Evolutionary conservation across 2,329 filamentous ascomycete genomes (phyloP).

Genomic region (Orbilia javanica): DNA sequence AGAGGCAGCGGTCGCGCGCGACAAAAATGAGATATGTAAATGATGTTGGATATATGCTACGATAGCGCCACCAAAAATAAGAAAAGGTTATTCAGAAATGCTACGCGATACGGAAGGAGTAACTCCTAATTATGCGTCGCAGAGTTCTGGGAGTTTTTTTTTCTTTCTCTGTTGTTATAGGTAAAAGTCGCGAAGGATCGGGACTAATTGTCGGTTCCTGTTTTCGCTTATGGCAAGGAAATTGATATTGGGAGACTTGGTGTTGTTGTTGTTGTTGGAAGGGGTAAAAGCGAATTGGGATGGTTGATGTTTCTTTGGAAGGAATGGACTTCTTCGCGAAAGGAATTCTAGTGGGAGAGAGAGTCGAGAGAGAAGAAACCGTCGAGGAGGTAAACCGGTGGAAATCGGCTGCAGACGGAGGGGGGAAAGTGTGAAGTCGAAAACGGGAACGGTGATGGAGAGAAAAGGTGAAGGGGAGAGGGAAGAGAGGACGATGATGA

Average conservation of each 20-base stretch:
- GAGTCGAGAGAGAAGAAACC: conserved; percentile 18
- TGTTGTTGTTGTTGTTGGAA: conserved; percentile 20
- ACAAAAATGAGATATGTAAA: conserved; percentile 44
- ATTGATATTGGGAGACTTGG: background rate
- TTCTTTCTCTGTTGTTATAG: conserved; percentile 1
- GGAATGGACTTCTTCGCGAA: conserved; percentile 53
- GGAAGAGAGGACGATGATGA: conserved; percentile 19
- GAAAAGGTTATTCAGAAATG: conserved; percentile 13
- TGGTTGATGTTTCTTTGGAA: conserved; percentile 33
- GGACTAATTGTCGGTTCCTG: conserved; percentile 23
- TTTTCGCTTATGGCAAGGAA: conserved; percentile 33
- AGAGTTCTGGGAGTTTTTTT: conserved; percentile 4
- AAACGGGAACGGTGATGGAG: conserved; percentile 44
- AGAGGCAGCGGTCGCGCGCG: conserved; percentile 20
- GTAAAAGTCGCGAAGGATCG: conserved; percentile 47
- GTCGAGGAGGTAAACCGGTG: conserved; percentile 39
- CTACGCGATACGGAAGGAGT: conserved; percentile 38
- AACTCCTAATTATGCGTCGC: conserved; percentile 39
- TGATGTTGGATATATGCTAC: conserved; percentile 16
- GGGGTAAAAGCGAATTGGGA: background rate
- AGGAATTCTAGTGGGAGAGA: conserved; percentile 42
- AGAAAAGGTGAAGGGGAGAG: conserved; percentile 23
- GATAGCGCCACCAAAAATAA: conserved; percentile 13
- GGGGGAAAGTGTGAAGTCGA: conserved; percentile 37
- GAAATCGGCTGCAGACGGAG: conserved; percentile 36